These are phyloP conservation scores for Chaetomium fimeti DNA, from an alignment of 495 filamentous ascomycete species.

Conservation along the genomic window DNA sequence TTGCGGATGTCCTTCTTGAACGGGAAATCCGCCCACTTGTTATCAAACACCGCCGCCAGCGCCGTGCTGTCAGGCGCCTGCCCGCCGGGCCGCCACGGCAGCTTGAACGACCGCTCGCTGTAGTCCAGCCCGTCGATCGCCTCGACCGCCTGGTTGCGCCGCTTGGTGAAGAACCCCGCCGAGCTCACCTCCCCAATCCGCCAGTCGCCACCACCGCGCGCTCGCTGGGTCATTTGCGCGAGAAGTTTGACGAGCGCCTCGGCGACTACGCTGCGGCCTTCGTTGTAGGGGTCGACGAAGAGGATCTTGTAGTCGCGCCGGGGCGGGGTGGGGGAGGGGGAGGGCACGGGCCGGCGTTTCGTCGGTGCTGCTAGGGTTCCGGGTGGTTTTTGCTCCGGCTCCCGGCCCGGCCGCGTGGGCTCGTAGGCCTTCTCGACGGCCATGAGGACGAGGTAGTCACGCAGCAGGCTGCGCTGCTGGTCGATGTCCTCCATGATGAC, in stretches of 20 bases:
- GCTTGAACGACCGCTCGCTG: slow-evolving; percentile 20
- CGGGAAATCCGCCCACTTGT: slow-evolving; percentile 25
- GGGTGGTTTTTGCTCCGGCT: neutral
- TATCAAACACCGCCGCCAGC: slow-evolving; percentile 29
- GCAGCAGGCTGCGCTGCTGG: slow-evolving; percentile 15
- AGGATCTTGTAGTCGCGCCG: slow-evolving; percentile 26
- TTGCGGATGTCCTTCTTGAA: slow-evolving; percentile 24
- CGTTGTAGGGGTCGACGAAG: slow-evolving; percentile 33
- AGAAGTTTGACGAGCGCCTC: slow-evolving; percentile 27
- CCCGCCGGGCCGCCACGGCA: slow-evolving; percentile 19
- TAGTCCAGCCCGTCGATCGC: slow-evolving; percentile 27
- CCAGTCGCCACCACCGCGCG: slow-evolving; percentile 17
- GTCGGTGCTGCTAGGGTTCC: neutral
- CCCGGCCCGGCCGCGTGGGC: neutral
- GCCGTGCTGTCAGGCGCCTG: neutral
- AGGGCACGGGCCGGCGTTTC: neutral
- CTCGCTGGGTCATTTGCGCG: slow-evolving; percentile 14
- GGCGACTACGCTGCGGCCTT: slow-evolving; percentile 26
- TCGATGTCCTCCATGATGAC: slow-evolving; percentile 33
- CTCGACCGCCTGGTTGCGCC: slow-evolving; percentile 14
- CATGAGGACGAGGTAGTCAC: slow-evolving; percentile 27
- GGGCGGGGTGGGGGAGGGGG: slow-evolving; percentile 8
- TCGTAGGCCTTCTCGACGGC: neutral
- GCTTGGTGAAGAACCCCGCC: slow-evolving; percentile 32
- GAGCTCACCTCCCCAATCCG: slow-evolving; percentile 23